These are phyloP conservation scores for Bromus sterilis DNA, from an alignment of 176 grass and related monocot species.

Conservation along the genomic window DNA sequence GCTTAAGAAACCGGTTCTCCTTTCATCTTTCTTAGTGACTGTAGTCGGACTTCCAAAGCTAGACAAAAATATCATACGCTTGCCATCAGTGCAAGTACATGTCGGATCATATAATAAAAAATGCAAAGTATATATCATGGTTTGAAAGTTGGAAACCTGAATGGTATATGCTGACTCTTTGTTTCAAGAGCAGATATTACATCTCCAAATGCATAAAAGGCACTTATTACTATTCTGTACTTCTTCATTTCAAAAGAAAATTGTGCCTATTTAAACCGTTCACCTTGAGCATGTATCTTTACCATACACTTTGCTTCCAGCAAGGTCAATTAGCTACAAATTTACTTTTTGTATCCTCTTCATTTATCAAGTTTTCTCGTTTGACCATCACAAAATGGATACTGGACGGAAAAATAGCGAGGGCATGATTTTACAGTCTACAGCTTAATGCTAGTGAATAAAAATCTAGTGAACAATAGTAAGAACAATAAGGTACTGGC, in stretches of 20 bases:
- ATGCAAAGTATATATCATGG: neutral
- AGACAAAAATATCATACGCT: too few relatives aligned
- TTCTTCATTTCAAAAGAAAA: too few relatives aligned
- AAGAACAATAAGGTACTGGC: conserved; percentile 7
- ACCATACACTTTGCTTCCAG: conserved; percentile 80
- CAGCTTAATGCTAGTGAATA: neutral
- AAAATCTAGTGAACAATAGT: neutral
- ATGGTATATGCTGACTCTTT: conserved; percentile 79
- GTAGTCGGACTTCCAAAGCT: too few relatives aligned
- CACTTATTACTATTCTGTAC: conserved; percentile 90
- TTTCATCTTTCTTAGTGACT: too few relatives aligned
- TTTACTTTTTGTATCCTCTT: conserved; percentile 73
- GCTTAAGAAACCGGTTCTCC: too few relatives aligned
- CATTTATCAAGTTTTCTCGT: conserved; percentile 80
- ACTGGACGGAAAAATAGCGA: conserved; percentile 28
- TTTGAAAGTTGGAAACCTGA: conserved; percentile 47
- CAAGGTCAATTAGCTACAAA: conserved; percentile 88
- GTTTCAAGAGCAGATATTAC: conserved; percentile 94
- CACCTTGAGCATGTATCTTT: conserved; percentile 96
- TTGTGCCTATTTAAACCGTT: conserved; percentile 74
- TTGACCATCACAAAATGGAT: conserved; percentile 95
- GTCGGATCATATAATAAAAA: neutral
- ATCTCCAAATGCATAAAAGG: conserved; percentile 91
- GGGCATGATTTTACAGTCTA: neutral
- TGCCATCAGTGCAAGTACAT: too few relatives aligned